Conservation (phyloP, 345 rosid species). For the Acer yangbiense region DNA sequence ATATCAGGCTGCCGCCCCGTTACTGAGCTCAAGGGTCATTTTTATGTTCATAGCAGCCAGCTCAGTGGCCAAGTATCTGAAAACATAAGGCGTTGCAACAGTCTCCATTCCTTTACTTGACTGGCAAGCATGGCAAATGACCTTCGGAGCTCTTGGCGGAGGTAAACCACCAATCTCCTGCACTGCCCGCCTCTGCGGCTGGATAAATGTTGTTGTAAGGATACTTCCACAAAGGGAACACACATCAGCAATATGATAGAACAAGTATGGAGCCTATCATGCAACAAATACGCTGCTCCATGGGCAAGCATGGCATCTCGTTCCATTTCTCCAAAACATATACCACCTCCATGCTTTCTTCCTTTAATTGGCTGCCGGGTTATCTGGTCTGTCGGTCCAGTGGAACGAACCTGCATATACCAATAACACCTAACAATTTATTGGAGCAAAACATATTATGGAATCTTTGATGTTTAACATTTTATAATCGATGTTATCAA, state of each 20-base stretch:
- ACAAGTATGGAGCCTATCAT: slow-evolving; percentile 95
- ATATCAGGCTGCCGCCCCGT: slow-evolving; percentile 45
- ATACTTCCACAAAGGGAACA: slow-evolving; percentile 90
- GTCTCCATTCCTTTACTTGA: slow-evolving; percentile 94
- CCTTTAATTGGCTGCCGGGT: slow-evolving; percentile 96
- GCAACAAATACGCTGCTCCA: slow-evolving; percentile 94
- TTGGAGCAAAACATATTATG: background rate
- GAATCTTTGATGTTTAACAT: background rate
- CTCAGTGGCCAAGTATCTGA: slow-evolving; percentile 88
- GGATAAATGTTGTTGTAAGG: slow-evolving; percentile 60
- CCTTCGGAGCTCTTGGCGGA: slow-evolving; percentile 67
- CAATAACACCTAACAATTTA: background rate
- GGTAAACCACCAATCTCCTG: slow-evolving; percentile 72
- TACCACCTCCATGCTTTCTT: slow-evolving; percentile 93
- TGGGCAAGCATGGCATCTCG: slow-evolving; percentile 91
- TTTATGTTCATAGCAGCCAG: slow-evolving; percentile 93
- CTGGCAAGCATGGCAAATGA: slow-evolving; percentile 65
- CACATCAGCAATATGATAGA: slow-evolving; percentile 89
- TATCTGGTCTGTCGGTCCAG: slow-evolving; percentile 83
- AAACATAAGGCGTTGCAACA: slow-evolving; percentile 93
- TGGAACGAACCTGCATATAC: slow-evolving; percentile 78
- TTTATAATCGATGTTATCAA: too few relatives aligned
- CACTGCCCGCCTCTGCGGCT: slow-evolving; percentile 51
- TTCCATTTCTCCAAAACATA: slow-evolving; percentile 98
- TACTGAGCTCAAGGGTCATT: slow-evolving; percentile 62